Conservation (phyloP, 1,284 basidiomycete species). For the Sporisorium sorghi region DNA sequence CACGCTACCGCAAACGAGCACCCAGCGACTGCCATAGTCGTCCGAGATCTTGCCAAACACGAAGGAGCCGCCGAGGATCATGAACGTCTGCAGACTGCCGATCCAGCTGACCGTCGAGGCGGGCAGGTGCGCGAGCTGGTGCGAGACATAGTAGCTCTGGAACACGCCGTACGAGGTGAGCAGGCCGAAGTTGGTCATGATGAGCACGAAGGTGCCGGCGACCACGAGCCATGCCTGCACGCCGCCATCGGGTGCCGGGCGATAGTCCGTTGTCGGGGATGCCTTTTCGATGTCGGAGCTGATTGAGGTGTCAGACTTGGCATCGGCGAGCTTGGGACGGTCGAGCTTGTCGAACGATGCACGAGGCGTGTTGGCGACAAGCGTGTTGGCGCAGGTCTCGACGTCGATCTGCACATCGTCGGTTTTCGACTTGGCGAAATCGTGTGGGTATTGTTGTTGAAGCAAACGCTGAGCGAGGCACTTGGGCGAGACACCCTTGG, state of each 20-base stretch:
- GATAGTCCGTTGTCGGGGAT: neutral
- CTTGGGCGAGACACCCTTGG: constrained; percentile 37
- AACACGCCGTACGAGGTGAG: constrained; percentile 53
- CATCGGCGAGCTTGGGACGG: constrained; percentile 14
- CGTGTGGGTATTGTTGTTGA: constrained; percentile 25
- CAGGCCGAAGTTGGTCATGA: constrained; percentile 56
- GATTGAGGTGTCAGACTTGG: neutral
- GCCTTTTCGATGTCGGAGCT: constrained; percentile 19
- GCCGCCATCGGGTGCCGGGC: constrained; percentile 43
- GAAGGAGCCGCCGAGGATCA: constrained; percentile 39
- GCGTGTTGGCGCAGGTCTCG: constrained; percentile 31
- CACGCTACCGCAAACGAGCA: constrained; percentile 31
- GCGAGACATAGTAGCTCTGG: constrained; percentile 38
- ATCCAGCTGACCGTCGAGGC: constrained; percentile 45
- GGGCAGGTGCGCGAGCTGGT: constrained; percentile 34
- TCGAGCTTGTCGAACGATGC: constrained; percentile 34
- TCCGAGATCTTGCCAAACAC: constrained; percentile 51
- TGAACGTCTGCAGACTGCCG: constrained; percentile 47
- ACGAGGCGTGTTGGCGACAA: constrained; percentile 42
- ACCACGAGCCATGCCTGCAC: constrained; percentile 50
- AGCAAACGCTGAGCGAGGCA: constrained; percentile 42
- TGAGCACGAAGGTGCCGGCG: constrained; percentile 41
- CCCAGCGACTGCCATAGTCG: constrained; percentile 35
- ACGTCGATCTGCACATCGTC: constrained; percentile 1
- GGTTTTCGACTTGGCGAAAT: neutral